Evolutionary conservation across 805 yeast species (phyloP), one percentile per base, ranked within the genome.

Genomic region (Babjeviella inositovora): DNA sequence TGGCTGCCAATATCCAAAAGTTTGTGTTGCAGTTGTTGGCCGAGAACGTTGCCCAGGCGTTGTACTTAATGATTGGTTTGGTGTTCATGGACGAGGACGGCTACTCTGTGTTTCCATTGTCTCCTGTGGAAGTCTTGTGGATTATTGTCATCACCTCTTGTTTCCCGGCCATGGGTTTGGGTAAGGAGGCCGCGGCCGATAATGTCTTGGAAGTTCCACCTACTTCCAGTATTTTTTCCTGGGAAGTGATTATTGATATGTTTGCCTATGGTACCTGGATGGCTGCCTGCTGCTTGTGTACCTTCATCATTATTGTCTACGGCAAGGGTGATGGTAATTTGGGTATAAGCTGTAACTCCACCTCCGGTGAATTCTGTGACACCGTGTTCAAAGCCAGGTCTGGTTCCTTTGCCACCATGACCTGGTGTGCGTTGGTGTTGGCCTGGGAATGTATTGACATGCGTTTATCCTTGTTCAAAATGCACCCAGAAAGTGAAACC

Each of bases 371-470:
- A 2, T 29, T 49, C 0, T 81, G 94, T 48, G 37, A 50, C 21
- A 46, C 57, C 30, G 93, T 81, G 8, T 80, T 71, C 48, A 58
- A 64, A 35, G 79, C 84, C 4, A 65, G 94, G 43, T 66, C 92
- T 3, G 66, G 76, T 3, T 64, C 84, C 0, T 81, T 81, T 53
- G 75, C 75, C 1, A 66, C 73, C 2, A 72, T 80, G 72, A 81
- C 93, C 1, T 81, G 93, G 92, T 65, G 85, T 50, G 76, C 87
- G 4, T 57, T 81, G 28, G 42, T 80, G 14, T 53, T 77, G 22
- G 90, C 92, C 1, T 79, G 90, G 90, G 90, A 79, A 47, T 81
- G 80, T 35, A 60, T 77, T 28, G 80, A 77, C 39, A 49, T 70
- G 45, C 56, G 74, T 34, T 56, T 70, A 35, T 79, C 92, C 2